phyloP scores from a whole-genome alignment of 2,329 filamentous ascomycete genomes.

The Aspergillus sp. region DNA sequence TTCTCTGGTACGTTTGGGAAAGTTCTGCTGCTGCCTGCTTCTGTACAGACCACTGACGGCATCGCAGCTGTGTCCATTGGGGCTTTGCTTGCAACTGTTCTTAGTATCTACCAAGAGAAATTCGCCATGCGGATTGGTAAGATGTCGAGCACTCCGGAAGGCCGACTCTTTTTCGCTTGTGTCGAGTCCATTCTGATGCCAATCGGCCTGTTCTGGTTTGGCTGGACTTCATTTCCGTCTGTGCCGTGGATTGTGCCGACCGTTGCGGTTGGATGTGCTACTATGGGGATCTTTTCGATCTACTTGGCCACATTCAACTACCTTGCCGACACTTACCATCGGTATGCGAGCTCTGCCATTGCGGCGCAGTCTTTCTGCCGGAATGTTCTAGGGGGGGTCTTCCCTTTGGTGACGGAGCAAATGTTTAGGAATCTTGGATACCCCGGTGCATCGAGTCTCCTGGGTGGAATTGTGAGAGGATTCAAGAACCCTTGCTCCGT shows the following conservation, averaged over 20 bases:
- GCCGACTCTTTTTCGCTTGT: slow-evolving; percentile 76
- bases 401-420: slow-evolving; percentile 69
- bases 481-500: neutral
- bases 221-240: slow-evolving; percentile 60
- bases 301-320: slow-evolving; percentile 90
- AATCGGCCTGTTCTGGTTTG: slow-evolving; percentile 73
- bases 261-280: slow-evolving; percentile 67
- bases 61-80: slow-evolving; percentile 61
- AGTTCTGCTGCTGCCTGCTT: neutral
- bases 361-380: slow-evolving; percentile 80
- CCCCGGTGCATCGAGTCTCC: slow-evolving; percentile 64
- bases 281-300: slow-evolving; percentile 78
- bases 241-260: slow-evolving; percentile 69
- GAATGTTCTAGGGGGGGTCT: slow-evolving; percentile 75
- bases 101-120: slow-evolving; percentile 69
- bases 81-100: slow-evolving; percentile 59
- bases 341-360: slow-evolving; percentile 76
- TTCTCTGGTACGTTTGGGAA: slow-evolving; percentile 50
- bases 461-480: slow-evolving; percentile 63
- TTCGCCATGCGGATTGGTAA: slow-evolving; percentile 53
- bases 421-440: slow-evolving; percentile 70
- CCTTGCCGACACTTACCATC: slow-evolving; percentile 78
- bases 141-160: slow-evolving; percentile 59
- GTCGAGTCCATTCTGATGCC: slow-evolving; percentile 70
- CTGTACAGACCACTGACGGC: neutral